Percentiles rank a stretch among this genome's conserved stretches.
Conservation (phyloP, 768 basidiomycete genomes). For the Tylopilus sp. region DNA sequence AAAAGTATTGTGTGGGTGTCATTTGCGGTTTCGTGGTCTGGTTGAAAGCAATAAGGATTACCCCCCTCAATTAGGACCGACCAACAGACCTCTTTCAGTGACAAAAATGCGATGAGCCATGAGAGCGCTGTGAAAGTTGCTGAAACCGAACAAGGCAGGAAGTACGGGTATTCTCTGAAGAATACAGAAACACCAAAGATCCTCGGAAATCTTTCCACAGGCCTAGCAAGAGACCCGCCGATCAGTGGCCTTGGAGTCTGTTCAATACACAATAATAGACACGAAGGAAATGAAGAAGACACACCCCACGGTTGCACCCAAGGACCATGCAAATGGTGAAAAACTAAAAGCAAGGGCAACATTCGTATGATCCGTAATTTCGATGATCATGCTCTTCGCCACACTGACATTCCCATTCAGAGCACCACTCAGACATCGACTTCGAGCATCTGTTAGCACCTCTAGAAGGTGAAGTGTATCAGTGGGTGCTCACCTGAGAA, state of each 20-base stretch:
- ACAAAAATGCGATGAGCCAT: constrained; percentile 18
- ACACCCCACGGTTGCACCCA: constrained; percentile 35
- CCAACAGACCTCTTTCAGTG: constrained; percentile 31
- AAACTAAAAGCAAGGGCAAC: constrained; percentile 39
- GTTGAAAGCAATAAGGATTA: neutral
- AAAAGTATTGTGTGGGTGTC: constrained; percentile 17
- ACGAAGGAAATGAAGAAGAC: fast-evolving
- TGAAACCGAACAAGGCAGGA: constrained; percentile 40
- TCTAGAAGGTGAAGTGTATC: no score
- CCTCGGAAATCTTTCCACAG: constrained; percentile 52
- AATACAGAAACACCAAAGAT: constrained; percentile 48
- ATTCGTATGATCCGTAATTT: constrained; percentile 62
- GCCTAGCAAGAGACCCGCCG: constrained; percentile 53
- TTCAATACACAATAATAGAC: neutral
- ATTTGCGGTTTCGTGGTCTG: constrained; percentile 17
- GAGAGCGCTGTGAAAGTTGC: constrained; percentile 25
- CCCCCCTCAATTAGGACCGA: no score
- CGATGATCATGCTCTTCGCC: constrained; percentile 70
- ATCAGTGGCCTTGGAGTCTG: constrained; percentile 60
- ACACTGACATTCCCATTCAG: constrained; percentile 71
- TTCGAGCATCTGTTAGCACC: no score
- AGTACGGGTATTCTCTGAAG: constrained; percentile 49
- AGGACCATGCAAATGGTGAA: constrained; percentile 35
- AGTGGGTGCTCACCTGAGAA: constrained; percentile 65
- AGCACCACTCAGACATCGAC: constrained; percentile 65